Conservation (phyloP, 805 yeast species). For the Monosporozyma siamensis region DNA sequence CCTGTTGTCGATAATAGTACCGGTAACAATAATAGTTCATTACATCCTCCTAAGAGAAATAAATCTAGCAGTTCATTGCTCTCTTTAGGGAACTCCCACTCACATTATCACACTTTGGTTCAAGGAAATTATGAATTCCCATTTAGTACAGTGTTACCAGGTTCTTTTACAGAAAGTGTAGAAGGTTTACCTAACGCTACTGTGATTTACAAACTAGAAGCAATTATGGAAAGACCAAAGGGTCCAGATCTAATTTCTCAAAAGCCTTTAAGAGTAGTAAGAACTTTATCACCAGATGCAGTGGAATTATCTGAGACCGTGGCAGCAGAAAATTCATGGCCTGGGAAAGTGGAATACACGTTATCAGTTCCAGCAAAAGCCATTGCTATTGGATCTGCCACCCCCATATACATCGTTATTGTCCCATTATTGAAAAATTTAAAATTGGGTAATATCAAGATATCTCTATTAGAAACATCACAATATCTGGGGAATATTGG, state of each 20-base stretch:
- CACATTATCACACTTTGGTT: conserved; percentile 38
- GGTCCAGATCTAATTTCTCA: conserved; percentile 57
- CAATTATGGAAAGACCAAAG: conserved; percentile 74
- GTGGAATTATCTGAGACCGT: conserved; percentile 85
- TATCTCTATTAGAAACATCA: conserved; percentile 58
- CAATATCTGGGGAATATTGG: conserved; percentile 54
- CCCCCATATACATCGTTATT: conserved; percentile 59
- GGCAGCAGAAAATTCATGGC: conserved; percentile 95
- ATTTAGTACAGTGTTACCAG: conserved; percentile 75
- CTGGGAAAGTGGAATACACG: conserved; percentile 82
- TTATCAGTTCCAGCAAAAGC: conserved; percentile 83
- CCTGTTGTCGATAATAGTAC: not conserved
- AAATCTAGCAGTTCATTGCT: conserved; percentile 25
- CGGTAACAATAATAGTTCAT: not conserved
- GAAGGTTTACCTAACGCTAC: conserved; percentile 84
- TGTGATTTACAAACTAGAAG: conserved; percentile 62
- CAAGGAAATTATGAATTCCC: conserved; percentile 89
- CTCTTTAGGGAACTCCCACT: conserved; percentile 25
- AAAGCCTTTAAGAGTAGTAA: conserved; percentile 68
- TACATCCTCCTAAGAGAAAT: conserved; percentile 16
- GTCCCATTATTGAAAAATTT: conserved; percentile 81
- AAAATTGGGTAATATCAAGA: conserved; percentile 59
- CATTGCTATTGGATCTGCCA: conserved; percentile 75
- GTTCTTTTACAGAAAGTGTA: conserved; percentile 73
- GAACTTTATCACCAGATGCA: conserved; percentile 82